These are phyloP conservation scores for Diaporthe capsici DNA, from an alignment of 2,329 filamentous ascomycete species.

Conservation along the genomic window DNA sequence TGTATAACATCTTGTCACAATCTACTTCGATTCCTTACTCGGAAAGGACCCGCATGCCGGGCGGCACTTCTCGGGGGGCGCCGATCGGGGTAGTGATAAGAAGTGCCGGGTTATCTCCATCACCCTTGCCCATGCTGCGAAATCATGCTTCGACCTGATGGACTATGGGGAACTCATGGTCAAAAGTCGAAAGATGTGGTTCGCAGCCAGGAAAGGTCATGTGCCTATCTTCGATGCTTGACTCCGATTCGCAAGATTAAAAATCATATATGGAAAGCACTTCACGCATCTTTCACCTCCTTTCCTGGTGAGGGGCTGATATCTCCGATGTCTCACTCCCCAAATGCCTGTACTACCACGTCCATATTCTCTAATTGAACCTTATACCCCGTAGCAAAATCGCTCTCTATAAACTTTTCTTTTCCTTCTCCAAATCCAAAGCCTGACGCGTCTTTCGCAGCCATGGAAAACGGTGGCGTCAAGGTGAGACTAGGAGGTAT, in stretches of 20 bases:
- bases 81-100: conserved; percentile 7
- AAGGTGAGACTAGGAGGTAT: conserved; percentile 12
- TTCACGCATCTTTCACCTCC: background rate
- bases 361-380: background rate
- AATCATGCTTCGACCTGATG: background rate
- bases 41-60: conserved; percentile 17
- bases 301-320: background rate
- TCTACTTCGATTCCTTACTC: background rate
- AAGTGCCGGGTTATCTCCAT: background rate
- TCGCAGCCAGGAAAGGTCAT: background rate
- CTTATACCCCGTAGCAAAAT: no score
- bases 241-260: background rate
- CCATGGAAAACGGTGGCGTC: conserved; percentile 10
- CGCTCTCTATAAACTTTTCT: no score
- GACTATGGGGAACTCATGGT: background rate
- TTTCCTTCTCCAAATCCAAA: no score
- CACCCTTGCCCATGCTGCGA: background rate
- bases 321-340: background rate
- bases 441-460: background rate
- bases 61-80: conserved; percentile 20
- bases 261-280: background rate
- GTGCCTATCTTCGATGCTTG: background rate
- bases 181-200: background rate
- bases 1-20: background rate
- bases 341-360: background rate